Percentiles rank a stretch among this genome's conserved stretches.
Evolutionary conservation across 495 filamentous ascomycete species (phyloP).

Genomic region (Aspergillus bertholletiae): DNA sequence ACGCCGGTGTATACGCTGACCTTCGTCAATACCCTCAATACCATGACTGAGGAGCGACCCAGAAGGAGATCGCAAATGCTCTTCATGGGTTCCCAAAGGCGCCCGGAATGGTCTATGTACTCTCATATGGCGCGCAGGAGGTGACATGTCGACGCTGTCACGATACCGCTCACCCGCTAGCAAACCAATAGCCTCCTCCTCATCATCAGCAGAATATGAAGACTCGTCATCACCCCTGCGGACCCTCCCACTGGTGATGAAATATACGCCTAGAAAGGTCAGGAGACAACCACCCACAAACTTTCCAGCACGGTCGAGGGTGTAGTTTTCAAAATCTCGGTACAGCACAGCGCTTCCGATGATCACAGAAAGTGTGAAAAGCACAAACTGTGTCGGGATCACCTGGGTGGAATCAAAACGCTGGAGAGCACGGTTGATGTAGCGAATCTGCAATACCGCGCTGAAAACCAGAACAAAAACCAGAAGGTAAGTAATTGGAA

Average conservation of each 20-base stretch:
- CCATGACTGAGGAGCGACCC: slow-evolving; percentile 34
- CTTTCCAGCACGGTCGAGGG: slow-evolving; percentile 63
- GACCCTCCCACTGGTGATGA: slow-evolving; percentile 71
- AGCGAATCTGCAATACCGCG: slow-evolving; percentile 91
- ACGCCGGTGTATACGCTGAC: slow-evolving; percentile 30
- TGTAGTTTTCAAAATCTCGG: slow-evolving; percentile 84
- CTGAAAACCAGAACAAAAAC: slow-evolving; percentile 72
- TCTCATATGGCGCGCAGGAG: slow-evolving; percentile 19
- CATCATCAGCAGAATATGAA: slow-evolving; percentile 42
- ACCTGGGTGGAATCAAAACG: slow-evolving; percentile 96
- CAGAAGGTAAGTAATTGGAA: slow-evolving; percentile 85
- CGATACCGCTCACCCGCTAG: slow-evolving; percentile 40
- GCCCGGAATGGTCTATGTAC: slow-evolving; percentile 15
- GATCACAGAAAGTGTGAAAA: slow-evolving; percentile 94
- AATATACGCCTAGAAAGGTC: slow-evolving; percentile 91
- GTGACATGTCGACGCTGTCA: slow-evolving; percentile 35
- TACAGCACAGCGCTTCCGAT: slow-evolving; percentile 90
- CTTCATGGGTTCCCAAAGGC: slow-evolving; percentile 15
- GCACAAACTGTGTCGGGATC: slow-evolving; percentile 93
- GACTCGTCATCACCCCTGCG: slow-evolving; percentile 41
- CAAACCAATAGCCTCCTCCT: slow-evolving; percentile 47
- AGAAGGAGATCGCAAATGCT: slow-evolving; percentile 23
- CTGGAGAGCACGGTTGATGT: slow-evolving; percentile 90
- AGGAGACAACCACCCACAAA: slow-evolving; percentile 86
- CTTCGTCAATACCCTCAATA: slow-evolving; percentile 33